Evolutionary conservation across 176 grass and related monocot species (phyloP), one percentile per base, ranked within the genome.

Genomic region (Aechmea fasciata): DNA sequence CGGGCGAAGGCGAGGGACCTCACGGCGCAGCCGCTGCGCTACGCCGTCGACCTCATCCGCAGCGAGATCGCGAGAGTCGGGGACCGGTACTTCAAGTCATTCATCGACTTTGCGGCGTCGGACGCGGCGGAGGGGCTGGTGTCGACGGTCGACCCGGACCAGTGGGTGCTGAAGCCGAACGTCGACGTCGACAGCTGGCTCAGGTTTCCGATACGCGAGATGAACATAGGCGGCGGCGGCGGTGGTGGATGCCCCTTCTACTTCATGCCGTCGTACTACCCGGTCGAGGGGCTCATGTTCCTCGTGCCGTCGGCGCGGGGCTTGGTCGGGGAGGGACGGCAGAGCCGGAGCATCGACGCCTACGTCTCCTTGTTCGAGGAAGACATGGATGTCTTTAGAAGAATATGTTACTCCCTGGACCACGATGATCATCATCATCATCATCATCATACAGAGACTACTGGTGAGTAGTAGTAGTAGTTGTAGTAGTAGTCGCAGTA

Each of bases 111-210:
- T 10, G 55, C 55, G 2, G 15, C 15, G n/a, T 59, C 55, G 8
- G 19, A 20, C 10, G 55, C 15, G 2, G 55, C 55, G 0, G 55
- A 59, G 19, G 55, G 55, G 15, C 13, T 59, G 15, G n/a, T 59
- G 19, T 11, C 13, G 10, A 59, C 55, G 14, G 55, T 17, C 3
- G 55, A 59, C 19, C 55, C 55, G 3, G 55, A 59, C 9, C n/a
- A 59, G 15, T 59, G 55, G 55, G 11, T 59, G 55, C 10, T 59
- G n/a, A 1, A n/a, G 15, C 55, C 55, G 55, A 59, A 59, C 19
- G 55, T 59, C n/a, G 55, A 59, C n/a, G 55, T 59, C n/a, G 55
- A 59, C 9, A 17, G 55, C 55, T n/a, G 55, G 55, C n/a, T 59
- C 15, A 20, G 55, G 55, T 59, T 59, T 59, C 55, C 14, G 12